These are phyloP conservation scores for Xylaria sp. DNA, from an alignment of 2,329 filamentous ascomycete genomes.

Conservation along the genomic window DNA sequence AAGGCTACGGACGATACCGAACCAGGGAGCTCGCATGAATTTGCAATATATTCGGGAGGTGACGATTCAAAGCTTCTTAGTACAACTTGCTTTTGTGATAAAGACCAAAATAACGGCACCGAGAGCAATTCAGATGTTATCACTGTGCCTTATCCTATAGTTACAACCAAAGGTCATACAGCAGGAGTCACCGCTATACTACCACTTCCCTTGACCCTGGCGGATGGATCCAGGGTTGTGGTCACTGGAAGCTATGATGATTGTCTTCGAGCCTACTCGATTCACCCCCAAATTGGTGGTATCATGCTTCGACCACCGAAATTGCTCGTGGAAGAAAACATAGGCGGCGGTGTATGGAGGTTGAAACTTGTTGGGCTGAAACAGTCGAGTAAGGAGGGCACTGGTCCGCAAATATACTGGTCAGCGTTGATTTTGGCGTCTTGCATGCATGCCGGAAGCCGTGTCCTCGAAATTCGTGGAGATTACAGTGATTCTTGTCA, in stretches of 20 bases:
- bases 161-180: conserved; percentile 67
- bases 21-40: conserved; percentile 36
- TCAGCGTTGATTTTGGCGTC: conserved; percentile 75
- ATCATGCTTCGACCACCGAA: conserved; percentile 58
- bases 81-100: conserved; percentile 50
- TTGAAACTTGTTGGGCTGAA: conserved; percentile 69
- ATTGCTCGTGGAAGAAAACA: conserved; percentile 70
- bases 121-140: conserved; percentile 35
- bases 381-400: conserved; percentile 39
- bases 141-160: conserved; percentile 42
- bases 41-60: conserved; percentile 74
- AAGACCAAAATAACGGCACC: conserved; percentile 18
- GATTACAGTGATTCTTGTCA: conserved; percentile 59
- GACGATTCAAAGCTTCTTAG: conserved; percentile 76
- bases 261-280: conserved; percentile 73
- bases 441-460: conserved; percentile 91
- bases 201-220: conserved; percentile 64
- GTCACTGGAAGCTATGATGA: conserved; percentile 96
- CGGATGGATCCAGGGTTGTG: conserved; percentile 66
- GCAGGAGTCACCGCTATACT: conserved; percentile 91
- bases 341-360: conserved; percentile 90
- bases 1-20: conserved; percentile 13
- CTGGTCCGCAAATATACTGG: conserved; percentile 35
- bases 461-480: conserved; percentile 66
- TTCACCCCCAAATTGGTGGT: conserved; percentile 56